phyloP scores from a whole-genome alignment of 2,329 filamentous ascomycete genomes.

The Chrysoporthe puriensis region DNA sequence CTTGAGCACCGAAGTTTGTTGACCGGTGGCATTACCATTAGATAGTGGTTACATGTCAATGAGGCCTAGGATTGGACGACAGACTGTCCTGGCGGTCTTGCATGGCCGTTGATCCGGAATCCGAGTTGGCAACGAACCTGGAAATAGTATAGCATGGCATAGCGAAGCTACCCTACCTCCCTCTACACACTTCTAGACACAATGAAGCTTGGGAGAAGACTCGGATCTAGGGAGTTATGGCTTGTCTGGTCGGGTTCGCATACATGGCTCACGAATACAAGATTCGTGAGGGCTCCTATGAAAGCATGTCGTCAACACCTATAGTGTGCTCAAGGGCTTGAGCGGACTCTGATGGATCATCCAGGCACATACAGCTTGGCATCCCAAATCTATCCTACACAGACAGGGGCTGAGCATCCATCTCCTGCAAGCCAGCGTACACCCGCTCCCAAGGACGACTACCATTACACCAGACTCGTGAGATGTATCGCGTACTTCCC shows the following conservation, averaged over 20 bases:
- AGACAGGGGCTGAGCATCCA: no score
- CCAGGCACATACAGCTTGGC: neutral
- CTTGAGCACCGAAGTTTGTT: neutral
- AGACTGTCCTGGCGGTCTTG: neutral
- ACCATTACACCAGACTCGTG: no score
- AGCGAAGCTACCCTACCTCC: neutral
- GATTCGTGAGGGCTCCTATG: neutral
- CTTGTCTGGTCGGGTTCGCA: neutral
- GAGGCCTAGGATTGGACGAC: neutral
- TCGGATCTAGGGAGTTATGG: neutral
- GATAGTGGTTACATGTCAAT: neutral
- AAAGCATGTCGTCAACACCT: neutral
- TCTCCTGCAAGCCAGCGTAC: neutral
- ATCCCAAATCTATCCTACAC: neutral
- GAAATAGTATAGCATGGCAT: neutral
- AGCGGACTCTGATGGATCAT: neutral
- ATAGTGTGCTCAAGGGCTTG: neutral
- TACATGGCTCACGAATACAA: neutral
- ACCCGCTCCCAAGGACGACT: neutral
- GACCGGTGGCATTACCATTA: conserved; percentile 1
- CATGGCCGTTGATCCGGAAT: neutral
- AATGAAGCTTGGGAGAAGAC: neutral
- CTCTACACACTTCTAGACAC: neutral
- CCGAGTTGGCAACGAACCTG: neutral
- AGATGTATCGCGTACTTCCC: no score